Conservation (phyloP, 345 rosid species). For the Populus ilicifolia region DNA sequence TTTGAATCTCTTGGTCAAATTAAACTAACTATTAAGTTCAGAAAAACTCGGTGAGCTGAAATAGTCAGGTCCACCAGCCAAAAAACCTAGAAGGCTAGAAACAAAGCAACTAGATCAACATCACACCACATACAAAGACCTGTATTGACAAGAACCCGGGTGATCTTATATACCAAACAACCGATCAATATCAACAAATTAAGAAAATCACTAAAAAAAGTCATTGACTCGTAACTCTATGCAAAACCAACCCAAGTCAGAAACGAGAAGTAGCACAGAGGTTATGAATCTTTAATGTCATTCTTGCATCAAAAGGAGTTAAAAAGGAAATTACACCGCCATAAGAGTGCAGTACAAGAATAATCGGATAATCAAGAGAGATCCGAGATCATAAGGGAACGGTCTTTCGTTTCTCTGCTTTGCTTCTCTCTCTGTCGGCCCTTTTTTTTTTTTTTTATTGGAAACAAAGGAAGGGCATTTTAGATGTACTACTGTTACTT, state of each 20-base stretch:
- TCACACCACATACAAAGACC: not conserved
- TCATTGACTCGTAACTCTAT: not conserved
- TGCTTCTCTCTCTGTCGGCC: not conserved
- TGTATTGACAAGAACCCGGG: not conserved
- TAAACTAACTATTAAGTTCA: not conserved
- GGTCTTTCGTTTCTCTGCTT: not conserved
- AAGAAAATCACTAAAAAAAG: not conserved
- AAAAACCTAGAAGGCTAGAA: not conserved
- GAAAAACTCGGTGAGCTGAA: not conserved
- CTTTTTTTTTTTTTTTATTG: no score
- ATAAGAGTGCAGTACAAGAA: slow-evolving; percentile 1
- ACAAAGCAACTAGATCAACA: not conserved
- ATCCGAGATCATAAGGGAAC: not conserved
- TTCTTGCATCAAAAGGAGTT: not conserved
- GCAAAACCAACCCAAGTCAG: not conserved
- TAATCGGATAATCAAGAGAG: not conserved
- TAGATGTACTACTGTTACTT: not conserved
- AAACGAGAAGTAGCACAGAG: not conserved
- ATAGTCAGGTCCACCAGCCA: not conserved
- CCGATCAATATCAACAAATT: not conserved
- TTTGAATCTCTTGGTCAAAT: not conserved
- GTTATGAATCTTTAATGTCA: not conserved
- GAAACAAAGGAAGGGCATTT: not conserved
- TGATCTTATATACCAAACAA: not conserved
- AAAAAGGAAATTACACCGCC: slow-evolving; percentile 17